These are phyloP conservation scores for Tylopilus cervinicoccineus DNA, from an alignment of 768 basidiomycete genomes.

Conservation along the genomic window DNA sequence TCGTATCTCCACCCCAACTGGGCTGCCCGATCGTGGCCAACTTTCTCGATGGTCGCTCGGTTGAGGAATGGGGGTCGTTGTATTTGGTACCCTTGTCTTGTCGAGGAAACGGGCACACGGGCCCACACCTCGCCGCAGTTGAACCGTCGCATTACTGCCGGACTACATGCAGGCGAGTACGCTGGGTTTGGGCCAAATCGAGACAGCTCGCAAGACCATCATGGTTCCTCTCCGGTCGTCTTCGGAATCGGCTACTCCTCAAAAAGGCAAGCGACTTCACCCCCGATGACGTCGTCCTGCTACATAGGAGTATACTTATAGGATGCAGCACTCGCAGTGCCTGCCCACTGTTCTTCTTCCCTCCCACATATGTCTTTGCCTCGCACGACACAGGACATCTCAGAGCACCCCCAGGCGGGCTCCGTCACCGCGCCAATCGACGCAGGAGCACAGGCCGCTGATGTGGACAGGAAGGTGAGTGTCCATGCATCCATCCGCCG, in stretches of 20 bases:
- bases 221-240: too few species aligned
- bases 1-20: too few species aligned
- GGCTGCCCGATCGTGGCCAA: too few species aligned
- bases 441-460: slow-evolving; percentile 56
- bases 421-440: slow-evolving; percentile 68
- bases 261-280: slow-evolving; percentile 8
- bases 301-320: slow-evolving; percentile 12
- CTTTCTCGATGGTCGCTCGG: too few species aligned
- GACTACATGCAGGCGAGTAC: too few species aligned
- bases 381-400: slow-evolving; percentile 56
- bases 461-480: slow-evolving; percentile 72
- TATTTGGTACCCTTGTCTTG: background rate
- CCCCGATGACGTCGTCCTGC: slow-evolving; percentile 12
- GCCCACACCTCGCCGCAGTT: background rate
- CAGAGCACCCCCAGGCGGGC: slow-evolving; percentile 48
- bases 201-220: too few species aligned
- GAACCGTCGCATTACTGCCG: too few species aligned
- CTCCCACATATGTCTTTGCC: slow-evolving; percentile 62
- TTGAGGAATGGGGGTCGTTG: too few species aligned
- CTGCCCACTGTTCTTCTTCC: background rate
- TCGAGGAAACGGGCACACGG: background rate
- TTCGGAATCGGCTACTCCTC: background rate
- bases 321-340: background rate
- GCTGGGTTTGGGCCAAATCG: too few species aligned
- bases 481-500: too few species aligned